A percentile compares a stretch with the other conserved stretches of the same genome.
Conservation (phyloP, 2,329 filamentous ascomycete species). For the Ceratocystis diversiconidia region DNA sequence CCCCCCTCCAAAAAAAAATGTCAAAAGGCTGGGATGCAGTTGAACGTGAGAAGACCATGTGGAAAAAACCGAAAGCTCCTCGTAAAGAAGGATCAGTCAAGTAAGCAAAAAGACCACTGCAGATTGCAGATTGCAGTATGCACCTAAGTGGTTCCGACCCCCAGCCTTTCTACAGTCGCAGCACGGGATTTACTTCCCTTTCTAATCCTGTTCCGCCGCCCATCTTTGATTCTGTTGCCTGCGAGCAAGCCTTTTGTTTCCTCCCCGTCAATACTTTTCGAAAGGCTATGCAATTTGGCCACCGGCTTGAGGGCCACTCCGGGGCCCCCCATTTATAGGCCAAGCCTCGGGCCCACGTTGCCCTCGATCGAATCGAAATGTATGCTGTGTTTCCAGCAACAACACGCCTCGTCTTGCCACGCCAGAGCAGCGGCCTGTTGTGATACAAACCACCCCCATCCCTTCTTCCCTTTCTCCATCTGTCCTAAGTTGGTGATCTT, state of each 20-base stretch:
- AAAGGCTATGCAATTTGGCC: not conserved
- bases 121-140: not conserved
- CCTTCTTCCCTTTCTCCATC: too few species aligned
- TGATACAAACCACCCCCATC: not conserved
- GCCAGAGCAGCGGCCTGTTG: not conserved
- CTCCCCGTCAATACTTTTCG: not conserved
- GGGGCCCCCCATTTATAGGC: too few species aligned
- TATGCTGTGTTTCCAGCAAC: not conserved
- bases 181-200: not conserved
- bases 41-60: not conserved
- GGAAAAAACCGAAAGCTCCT: not conserved
- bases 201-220: not conserved
- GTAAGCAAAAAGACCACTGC: not conserved
- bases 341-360: too few species aligned
- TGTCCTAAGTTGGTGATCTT: too few species aligned
- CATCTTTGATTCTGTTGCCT: not conserved
- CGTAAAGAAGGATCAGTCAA: not conserved
- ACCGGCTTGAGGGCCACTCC: too few species aligned
- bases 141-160: not conserved
- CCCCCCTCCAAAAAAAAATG: too few species aligned
- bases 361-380: too few species aligned
- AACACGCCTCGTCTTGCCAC: not conserved
- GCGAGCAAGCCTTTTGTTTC: not conserved
- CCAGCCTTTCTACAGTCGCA: not conserved
- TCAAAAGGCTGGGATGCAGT: not conserved